A percentile compares a stretch with the other conserved stretches of the same genome.
These are phyloP conservation scores for Xerocomus tenax DNA, from an alignment of 1,284 basidiomycete species.

Conservation along the genomic window DNA sequence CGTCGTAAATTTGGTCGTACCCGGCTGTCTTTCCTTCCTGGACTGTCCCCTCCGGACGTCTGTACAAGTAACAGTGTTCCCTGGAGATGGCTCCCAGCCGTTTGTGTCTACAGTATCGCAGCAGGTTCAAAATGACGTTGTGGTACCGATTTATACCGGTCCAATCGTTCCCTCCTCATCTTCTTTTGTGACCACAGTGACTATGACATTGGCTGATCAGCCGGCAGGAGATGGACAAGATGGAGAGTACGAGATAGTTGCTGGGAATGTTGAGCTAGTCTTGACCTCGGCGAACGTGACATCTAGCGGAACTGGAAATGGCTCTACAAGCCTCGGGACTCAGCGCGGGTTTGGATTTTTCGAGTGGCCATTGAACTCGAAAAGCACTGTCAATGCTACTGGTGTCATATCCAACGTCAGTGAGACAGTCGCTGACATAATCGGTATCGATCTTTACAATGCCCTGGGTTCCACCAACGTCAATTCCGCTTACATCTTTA, in stretches of 20 bases:
- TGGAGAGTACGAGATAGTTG: conserved; percentile 71
- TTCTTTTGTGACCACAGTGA: conserved; percentile 67
- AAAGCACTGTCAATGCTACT: conserved; percentile 46
- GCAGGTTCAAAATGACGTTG: conserved; percentile 58
- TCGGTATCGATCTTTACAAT: conserved; percentile 53
- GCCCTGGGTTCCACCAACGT: conserved; percentile 43
- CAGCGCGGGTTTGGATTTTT: conserved; percentile 63
- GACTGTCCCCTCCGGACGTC: conserved; percentile 77
- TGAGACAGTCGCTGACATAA: conserved; percentile 60
- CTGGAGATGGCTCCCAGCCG: conserved; percentile 57
- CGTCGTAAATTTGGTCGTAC: conserved; percentile 75
- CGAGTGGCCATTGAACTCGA: conserved; percentile 60
- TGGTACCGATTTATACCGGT: conserved; percentile 69
- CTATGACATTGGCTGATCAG: conserved; percentile 55
- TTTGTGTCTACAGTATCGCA: conserved; percentile 68
- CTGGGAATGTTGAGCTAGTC: conserved; percentile 68
- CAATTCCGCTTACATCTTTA: conserved; percentile 36
- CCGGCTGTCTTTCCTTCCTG: conserved; percentile 75
- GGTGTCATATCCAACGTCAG: conserved; percentile 57
- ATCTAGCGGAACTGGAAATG: conserved; percentile 27
- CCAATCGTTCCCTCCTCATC: conserved; percentile 68
- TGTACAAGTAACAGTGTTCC: conserved; percentile 78
- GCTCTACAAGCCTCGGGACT: conserved; percentile 26
- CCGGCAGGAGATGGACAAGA: conserved; percentile 54
- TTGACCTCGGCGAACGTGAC: conserved; percentile 54